Conservation (phyloP, 1,139 yeast genomes). For the Kodamaea ohmeri region DNA sequence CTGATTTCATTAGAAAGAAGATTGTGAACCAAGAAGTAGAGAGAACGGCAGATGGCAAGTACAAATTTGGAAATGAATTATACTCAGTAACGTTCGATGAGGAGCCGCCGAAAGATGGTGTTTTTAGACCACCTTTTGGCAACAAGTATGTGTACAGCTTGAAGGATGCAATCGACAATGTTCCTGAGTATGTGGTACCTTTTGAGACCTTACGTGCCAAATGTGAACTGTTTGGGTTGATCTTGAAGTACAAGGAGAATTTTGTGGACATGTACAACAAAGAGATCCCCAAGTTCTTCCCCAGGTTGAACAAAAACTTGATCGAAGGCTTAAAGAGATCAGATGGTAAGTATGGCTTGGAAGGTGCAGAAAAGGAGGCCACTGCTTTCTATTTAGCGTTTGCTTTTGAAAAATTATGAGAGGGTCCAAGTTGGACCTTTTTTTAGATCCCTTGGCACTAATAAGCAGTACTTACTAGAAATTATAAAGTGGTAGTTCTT, state of each 20-base stretch:
- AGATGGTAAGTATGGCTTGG: slow-evolving; percentile 84
- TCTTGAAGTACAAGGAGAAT: slow-evolving; percentile 68
- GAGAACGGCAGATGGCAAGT: slow-evolving; percentile 39
- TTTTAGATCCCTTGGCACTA: no score
- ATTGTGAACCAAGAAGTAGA: slow-evolving; percentile 44
- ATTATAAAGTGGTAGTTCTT: no score
- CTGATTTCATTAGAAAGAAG: slow-evolving; percentile 74
- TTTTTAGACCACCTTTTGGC: slow-evolving; percentile 76
- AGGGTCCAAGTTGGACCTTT: background rate
- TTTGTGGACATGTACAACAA: slow-evolving; percentile 81
- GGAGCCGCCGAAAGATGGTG: slow-evolving; percentile 69
- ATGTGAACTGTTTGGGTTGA: slow-evolving; percentile 81
- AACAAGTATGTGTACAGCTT: slow-evolving; percentile 78
- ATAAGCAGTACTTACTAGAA: no score
- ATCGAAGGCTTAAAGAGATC: slow-evolving; percentile 66
- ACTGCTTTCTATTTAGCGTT: slow-evolving; percentile 85
- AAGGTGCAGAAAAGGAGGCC: slow-evolving; percentile 82
- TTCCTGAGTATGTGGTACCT: slow-evolving; percentile 97
- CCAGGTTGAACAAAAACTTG: slow-evolving; percentile 59
- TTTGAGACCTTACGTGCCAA: slow-evolving; percentile 80
- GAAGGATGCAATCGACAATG: slow-evolving; percentile 92
- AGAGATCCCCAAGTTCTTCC: slow-evolving; percentile 67
- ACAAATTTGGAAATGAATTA: slow-evolving; percentile 80
- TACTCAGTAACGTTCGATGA: slow-evolving; percentile 78
- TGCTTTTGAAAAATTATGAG: slow-evolving; percentile 60